Evolutionary conservation across 2,329 filamentous ascomycete genomes (phyloP).

Genomic region (Cladophialophora immunda): DNA sequence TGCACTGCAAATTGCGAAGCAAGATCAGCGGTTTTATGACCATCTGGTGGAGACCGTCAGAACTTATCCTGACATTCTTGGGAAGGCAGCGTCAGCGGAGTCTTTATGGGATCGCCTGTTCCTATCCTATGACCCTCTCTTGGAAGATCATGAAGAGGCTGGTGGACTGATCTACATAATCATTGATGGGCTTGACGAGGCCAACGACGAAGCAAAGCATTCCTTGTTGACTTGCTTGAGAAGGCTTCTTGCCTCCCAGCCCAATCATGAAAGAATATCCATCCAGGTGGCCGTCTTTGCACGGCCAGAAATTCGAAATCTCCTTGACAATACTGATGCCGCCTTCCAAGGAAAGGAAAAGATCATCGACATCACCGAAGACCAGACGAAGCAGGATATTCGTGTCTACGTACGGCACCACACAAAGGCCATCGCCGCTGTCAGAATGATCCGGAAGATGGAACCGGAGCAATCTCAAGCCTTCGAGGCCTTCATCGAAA

Average conservation of each 20-base stretch:
- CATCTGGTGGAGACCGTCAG: constrained; percentile 18
- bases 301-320: constrained; percentile 17
- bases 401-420: constrained; percentile 15
- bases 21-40: constrained; percentile 25
- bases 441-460: constrained; percentile 17
- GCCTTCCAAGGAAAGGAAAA: constrained; percentile 19
- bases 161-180: constrained; percentile 15
- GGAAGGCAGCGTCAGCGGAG: constrained; percentile 1
- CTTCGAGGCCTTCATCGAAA: constrained; percentile 16
- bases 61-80: constrained; percentile 23
- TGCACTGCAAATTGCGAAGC: constrained; percentile 24
- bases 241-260: constrained; percentile 8
- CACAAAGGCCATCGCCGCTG: constrained; percentile 8
- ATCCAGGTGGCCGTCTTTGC: constrained; percentile 27
- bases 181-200: constrained; percentile 23
- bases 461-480: constrained; percentile 7
- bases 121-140: constrained; percentile 5
- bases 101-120: constrained; percentile 13
- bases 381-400: constrained; percentile 18
- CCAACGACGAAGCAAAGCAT: constrained; percentile 4
- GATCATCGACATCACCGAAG: constrained; percentile 24
- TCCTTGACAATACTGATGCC: constrained; percentile 5
- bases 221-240: constrained; percentile 18
- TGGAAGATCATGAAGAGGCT: constrained; percentile 14
- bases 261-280: constrained; percentile 3